These are phyloP conservation scores for Sporothrix variecibatus DNA, from an alignment of 2,329 filamentous ascomycete genomes.

Conservation along the genomic window DNA sequence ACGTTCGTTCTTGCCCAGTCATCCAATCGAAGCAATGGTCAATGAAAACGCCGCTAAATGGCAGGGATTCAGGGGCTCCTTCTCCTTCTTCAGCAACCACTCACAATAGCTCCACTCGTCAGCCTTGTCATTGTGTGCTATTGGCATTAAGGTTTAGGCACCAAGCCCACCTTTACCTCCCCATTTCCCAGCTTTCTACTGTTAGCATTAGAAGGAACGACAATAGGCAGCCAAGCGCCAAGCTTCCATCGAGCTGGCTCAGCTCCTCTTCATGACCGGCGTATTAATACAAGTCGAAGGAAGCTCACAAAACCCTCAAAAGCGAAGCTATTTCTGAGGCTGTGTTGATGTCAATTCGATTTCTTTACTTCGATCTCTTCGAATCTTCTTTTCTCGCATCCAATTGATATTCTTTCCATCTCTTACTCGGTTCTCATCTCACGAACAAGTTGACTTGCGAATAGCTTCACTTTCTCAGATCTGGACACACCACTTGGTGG, in stretches of 20 bases:
- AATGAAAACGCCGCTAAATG: background rate
- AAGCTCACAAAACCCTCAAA: background rate
- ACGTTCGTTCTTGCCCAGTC: background rate
- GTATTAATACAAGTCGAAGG: background rate
- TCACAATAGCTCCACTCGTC: background rate
- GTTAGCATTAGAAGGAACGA: background rate
- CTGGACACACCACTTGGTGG: background rate
- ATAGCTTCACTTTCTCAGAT: background rate
- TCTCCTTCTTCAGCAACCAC: too few species aligned
- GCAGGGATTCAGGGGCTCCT: background rate
- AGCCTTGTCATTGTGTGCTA: conserved; percentile 2
- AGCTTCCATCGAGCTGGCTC: background rate
- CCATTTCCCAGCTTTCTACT: background rate
- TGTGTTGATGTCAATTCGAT: background rate
- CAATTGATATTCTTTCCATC: background rate
- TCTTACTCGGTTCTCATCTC: background rate
- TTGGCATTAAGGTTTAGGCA: background rate
- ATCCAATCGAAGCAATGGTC: too few species aligned
- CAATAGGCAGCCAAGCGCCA: conserved; percentile 15
- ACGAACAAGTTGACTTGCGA: background rate
- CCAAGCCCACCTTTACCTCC: background rate
- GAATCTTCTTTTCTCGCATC: too few species aligned
- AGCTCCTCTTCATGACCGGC: background rate
- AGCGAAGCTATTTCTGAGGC: background rate
- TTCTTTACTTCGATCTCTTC: background rate